A percentile compares a stretch with the other conserved stretches of the same genome.
These are phyloP conservation scores for Lyophyllum shimeji DNA, from an alignment of 768 basidiomycete genomes.

Conservation along the genomic window DNA sequence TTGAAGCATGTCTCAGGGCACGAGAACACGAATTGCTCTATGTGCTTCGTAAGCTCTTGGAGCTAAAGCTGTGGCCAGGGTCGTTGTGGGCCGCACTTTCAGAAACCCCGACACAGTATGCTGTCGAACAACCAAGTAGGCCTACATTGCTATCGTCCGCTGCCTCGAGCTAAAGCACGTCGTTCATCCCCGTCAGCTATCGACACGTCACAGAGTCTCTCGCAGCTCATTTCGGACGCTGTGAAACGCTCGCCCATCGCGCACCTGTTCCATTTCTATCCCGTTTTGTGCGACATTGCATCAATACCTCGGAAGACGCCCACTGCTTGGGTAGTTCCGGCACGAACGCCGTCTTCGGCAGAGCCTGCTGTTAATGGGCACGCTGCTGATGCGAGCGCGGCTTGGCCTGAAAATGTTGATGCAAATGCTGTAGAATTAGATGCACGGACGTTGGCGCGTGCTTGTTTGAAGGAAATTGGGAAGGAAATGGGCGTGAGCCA, in stretches of 20 bases:
- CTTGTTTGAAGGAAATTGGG: slow-evolving; percentile 69
- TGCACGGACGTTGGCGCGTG: slow-evolving; percentile 62
- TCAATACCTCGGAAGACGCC: slow-evolving; percentile 71
- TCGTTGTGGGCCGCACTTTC: slow-evolving; percentile 77
- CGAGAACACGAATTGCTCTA: slow-evolving; percentile 91
- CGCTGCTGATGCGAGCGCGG: slow-evolving; percentile 8
- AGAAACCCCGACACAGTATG: slow-evolving; percentile 56
- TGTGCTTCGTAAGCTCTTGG: slow-evolving; percentile 73
- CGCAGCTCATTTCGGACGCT: slow-evolving; percentile 64
- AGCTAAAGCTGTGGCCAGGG: slow-evolving; percentile 71
- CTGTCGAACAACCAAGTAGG: slow-evolving; percentile 59
- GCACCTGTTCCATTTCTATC: slow-evolving; percentile 89
- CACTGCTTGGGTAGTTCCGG: slow-evolving; percentile 55
- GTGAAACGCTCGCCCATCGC: slow-evolving; percentile 74
- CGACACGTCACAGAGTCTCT: slow-evolving; percentile 46
- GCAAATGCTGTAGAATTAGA: slow-evolving; percentile 53
- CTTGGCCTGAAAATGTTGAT: slow-evolving; percentile 14
- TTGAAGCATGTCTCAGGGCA: slow-evolving; percentile 41
- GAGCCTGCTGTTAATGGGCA: slow-evolving; percentile 6
- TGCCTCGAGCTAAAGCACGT: neutral
- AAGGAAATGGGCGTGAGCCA: slow-evolving; percentile 62
- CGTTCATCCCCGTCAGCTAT: slow-evolving; percentile 27
- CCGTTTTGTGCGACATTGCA: slow-evolving; percentile 74
- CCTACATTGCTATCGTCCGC: slow-evolving; percentile 1
- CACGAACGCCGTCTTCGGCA: slow-evolving; percentile 9